Conservation (phyloP, 2,329 filamentous ascomycete genomes). For the Nectriaceae sp. region DNA sequence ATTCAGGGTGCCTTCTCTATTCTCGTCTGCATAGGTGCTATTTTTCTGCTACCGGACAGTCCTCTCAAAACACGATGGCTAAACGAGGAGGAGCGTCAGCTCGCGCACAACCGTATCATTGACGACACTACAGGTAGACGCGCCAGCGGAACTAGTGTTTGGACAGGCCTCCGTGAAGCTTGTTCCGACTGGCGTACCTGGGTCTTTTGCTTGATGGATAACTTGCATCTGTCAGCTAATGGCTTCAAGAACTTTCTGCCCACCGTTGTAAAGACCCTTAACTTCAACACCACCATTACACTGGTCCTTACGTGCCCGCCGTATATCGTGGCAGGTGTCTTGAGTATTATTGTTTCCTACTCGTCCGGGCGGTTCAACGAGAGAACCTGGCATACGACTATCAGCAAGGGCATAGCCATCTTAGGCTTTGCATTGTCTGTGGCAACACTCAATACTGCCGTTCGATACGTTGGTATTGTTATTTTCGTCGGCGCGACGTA, state of each 20-base stretch:
- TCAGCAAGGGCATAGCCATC: conserved; percentile 39
- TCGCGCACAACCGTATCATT: conserved; percentile 43
- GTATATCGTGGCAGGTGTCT: conserved; percentile 44
- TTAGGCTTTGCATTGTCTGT: conserved; percentile 40
- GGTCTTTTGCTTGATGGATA: conserved; percentile 31
- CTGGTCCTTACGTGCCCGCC: conserved; percentile 50
- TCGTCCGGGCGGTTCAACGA: conserved; percentile 46
- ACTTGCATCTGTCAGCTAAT: conserved; percentile 29
- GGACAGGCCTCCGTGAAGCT: conserved; percentile 29
- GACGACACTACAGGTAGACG: conserved; percentile 27
- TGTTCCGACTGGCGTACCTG: conserved; percentile 30
- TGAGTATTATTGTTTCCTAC: conserved; percentile 43
- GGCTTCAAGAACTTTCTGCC: conserved; percentile 38
- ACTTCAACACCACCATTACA: conserved; percentile 48
- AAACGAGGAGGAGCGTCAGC: conserved; percentile 37
- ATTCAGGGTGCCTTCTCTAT: conserved; percentile 34
- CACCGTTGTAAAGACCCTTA: conserved; percentile 41
- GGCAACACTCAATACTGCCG: conserved; percentile 31
- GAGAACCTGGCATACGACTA: conserved; percentile 35
- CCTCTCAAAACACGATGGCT: conserved; percentile 41
- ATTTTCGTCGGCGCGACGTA: conserved; percentile 38
- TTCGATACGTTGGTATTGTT: conserved; percentile 36
- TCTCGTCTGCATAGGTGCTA: too few species aligned
- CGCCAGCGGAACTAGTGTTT: conserved; percentile 38
- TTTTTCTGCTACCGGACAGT: conserved; percentile 38